These are phyloP conservation scores for Mycena floridula DNA, from an alignment of 768 basidiomycete species.

Conservation along the genomic window DNA sequence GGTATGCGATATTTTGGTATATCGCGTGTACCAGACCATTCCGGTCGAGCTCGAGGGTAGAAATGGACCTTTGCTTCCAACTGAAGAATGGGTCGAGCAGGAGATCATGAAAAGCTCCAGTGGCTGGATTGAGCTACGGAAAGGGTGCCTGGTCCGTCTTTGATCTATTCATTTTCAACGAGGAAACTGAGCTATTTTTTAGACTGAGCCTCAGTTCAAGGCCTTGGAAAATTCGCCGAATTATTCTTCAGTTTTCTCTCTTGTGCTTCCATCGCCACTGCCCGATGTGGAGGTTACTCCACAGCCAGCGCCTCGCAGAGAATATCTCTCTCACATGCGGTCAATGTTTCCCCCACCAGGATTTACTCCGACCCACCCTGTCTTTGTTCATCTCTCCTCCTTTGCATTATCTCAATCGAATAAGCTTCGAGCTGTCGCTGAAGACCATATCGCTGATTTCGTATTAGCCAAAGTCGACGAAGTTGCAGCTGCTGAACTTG, in stretches of 20 bases:
- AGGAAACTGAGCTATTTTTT: too few relatives aligned
- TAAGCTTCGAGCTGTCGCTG: conserved; percentile 46
- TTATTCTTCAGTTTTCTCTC: conserved; percentile 40
- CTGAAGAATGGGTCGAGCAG: conserved; percentile 72
- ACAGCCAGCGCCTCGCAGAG: conserved; percentile 20
- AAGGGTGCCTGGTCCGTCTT: conserved; percentile 58
- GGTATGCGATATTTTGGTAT: conserved; percentile 55
- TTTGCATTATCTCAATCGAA: conserved; percentile 52
- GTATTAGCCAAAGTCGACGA: conserved; percentile 49
- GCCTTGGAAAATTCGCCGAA: conserved; percentile 31
- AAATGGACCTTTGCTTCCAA: conserved; percentile 62
- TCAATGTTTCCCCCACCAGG: conserved; percentile 71
- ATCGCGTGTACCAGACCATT: conserved; percentile 63
- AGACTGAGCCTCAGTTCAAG: conserved; percentile 33
- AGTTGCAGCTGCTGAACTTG: conserved; percentile 48
- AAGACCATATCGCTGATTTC: conserved; percentile 49
- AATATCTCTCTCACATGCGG: conserved; percentile 46
- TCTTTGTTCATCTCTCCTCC: conserved; percentile 58
- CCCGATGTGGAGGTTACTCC: conserved; percentile 18
- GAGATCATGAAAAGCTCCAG: conserved; percentile 59
- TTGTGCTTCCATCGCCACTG: conserved; percentile 34
- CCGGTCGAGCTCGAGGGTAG: conserved; percentile 50
- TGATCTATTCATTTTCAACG: not conserved
- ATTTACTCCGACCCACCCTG: conserved; percentile 68
- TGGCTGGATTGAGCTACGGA: conserved; percentile 73